Percentiles rank a stretch among this genome's conserved stretches.
phyloP scores from a whole-genome alignment of 2,329 filamentous ascomycete species.

The Ramularia collo-cygni region DNA sequence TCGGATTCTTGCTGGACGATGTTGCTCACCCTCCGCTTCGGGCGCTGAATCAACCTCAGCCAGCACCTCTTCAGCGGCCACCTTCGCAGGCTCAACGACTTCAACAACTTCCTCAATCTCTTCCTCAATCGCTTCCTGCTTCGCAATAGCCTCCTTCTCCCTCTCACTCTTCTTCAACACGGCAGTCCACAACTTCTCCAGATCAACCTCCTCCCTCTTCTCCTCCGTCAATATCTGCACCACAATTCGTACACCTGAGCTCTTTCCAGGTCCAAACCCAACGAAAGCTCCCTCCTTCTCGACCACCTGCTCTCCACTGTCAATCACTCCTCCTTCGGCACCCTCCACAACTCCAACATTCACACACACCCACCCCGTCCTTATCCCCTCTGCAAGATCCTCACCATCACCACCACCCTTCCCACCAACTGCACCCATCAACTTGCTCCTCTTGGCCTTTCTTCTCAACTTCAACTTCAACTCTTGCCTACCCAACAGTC shows the following conservation, averaged over 20 bases:
- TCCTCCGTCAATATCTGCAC: slow-evolving; percentile 67
- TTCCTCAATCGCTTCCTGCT: slow-evolving; percentile 1
- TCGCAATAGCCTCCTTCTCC: slow-evolving; percentile 16
- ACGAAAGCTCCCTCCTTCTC: slow-evolving; percentile 52
- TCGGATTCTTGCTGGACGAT: neutral
- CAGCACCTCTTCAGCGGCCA: neutral
- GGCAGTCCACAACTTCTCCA: slow-evolving; percentile 56
- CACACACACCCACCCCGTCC: slow-evolving; percentile 93
- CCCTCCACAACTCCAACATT: slow-evolving; percentile 62
- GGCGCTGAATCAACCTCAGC: neutral
- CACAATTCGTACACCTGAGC: slow-evolving; percentile 55
- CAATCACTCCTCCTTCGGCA: slow-evolving; percentile 57
- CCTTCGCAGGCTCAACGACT: neutral
- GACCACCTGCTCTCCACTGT: slow-evolving; percentile 34
- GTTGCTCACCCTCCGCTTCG: neutral
- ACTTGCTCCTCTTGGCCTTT: slow-evolving; percentile 71
- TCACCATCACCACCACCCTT: slow-evolving; percentile 50
- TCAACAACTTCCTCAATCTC: slow-evolving; percentile 1
- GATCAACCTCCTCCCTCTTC: slow-evolving; percentile 59
- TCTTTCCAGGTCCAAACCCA: slow-evolving; percentile 62
- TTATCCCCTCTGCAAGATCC: slow-evolving; percentile 69
- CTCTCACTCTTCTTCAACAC: slow-evolving; percentile 21
- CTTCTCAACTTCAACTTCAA: slow-evolving; percentile 79
- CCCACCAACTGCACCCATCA: slow-evolving; percentile 66
- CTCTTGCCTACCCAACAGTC: slow-evolving; percentile 82